These are phyloP conservation scores for Trichoderma oligosporum DNA, from an alignment of 2,329 filamentous ascomycete genomes.

Conservation along the genomic window DNA sequence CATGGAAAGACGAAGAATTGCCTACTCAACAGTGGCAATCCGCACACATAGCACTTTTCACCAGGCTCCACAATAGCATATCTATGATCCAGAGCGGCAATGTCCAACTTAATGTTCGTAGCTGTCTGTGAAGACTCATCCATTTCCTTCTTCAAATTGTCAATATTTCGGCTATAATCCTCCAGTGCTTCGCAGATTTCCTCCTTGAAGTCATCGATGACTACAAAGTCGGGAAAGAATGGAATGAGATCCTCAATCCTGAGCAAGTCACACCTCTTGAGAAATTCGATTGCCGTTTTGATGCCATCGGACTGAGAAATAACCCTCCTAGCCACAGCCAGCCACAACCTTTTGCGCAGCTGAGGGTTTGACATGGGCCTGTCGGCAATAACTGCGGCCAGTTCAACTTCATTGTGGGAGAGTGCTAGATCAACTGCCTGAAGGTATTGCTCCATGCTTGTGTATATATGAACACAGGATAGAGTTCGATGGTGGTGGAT, in stretches of 20 bases:
- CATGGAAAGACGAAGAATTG: slow-evolving; percentile 99
- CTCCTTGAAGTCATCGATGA: slow-evolving; percentile 98
- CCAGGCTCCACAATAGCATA: slow-evolving; percentile 97
- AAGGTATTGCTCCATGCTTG: slow-evolving; percentile 88
- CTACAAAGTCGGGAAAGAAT: slow-evolving; percentile 97
- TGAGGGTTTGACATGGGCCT: slow-evolving; percentile 72
- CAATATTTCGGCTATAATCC: slow-evolving; percentile 88
- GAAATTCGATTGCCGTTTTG: slow-evolving; percentile 88
- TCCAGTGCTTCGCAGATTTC: slow-evolving; percentile 94
- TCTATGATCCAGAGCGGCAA: slow-evolving; percentile 76
- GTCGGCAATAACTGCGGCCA: slow-evolving; percentile 86
- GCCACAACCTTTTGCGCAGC: slow-evolving; percentile 90
- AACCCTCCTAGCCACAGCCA: slow-evolving; percentile 90
- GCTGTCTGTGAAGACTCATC: slow-evolving; percentile 88
- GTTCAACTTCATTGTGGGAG: slow-evolving; percentile 82
- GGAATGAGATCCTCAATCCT: slow-evolving; percentile 96
- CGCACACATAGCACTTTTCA: slow-evolving; percentile 88
- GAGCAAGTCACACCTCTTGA: slow-evolving; percentile 85
- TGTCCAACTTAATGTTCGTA: slow-evolving; percentile 84
- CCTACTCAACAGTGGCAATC: slow-evolving; percentile 76
- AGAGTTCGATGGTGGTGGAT: slow-evolving; percentile 92
- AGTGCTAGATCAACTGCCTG: slow-evolving; percentile 91
- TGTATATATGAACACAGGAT: slow-evolving; percentile 96
- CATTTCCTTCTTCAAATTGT: slow-evolving; percentile 86
- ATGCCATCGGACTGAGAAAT: slow-evolving; percentile 84